Conservation (phyloP, 176 grass and related monocot genomes). For the Oropetium thomaeum region DNA sequence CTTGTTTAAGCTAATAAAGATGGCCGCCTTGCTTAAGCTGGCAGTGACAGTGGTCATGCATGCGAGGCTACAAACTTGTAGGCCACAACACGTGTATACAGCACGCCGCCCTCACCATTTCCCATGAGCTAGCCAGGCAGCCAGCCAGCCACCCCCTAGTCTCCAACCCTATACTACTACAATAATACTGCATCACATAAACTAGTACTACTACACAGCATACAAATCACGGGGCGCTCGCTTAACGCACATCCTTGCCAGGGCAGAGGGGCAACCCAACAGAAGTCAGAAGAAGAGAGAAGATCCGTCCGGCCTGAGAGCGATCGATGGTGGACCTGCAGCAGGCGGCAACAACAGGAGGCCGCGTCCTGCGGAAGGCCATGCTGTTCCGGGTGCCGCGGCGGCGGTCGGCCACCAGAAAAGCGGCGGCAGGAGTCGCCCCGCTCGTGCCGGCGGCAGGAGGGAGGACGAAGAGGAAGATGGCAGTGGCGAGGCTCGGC, state of each 20-base stretch:
- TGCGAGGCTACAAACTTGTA: background rate
- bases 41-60: background rate
- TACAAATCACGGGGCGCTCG: background rate
- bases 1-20: background rate
- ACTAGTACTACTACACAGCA: no score
- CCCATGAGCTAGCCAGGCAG: background rate
- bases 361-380: background rate
- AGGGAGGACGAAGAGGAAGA: conserved; percentile 21
- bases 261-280: no score
- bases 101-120: conserved; percentile 19
- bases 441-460: background rate
- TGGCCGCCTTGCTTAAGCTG: background rate
- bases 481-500: conserved; percentile 59
- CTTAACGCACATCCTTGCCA: background rate
- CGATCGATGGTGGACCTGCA: conserved; percentile 23
- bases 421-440: background rate
- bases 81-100: background rate
- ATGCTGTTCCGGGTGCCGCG: conserved; percentile 39
- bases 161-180: conserved; percentile 3
- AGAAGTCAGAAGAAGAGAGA: background rate
- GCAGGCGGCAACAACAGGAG: background rate
- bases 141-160: background rate
- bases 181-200: background rate
- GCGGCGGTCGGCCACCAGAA: background rate
- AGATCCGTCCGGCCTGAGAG: background rate